Evolutionary conservation across 169 alveolate species (phyloP).

Genomic region (Cryptosporidium parvum): DNA sequence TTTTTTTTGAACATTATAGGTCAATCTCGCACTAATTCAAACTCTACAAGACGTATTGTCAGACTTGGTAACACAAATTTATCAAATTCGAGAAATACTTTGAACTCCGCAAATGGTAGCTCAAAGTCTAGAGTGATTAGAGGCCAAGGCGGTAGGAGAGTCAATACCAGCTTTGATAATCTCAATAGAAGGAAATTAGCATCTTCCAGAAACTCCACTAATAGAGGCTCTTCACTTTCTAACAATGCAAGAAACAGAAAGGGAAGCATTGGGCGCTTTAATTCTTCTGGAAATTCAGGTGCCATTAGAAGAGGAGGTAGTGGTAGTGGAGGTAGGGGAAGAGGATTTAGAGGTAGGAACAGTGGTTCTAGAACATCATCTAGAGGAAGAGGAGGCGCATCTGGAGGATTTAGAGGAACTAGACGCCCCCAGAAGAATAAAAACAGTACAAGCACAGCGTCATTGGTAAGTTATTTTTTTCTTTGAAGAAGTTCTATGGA

Average conservation of each 20-base stretch:
- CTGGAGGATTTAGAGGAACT: constrained; percentile 17
- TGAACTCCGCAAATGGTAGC: background rate
- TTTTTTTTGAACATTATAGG: constrained; percentile 30
- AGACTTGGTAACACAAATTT: constrained; percentile 3
- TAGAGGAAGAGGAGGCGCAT: constrained; percentile 36
- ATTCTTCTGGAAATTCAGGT: background rate
- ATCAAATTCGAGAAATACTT: constrained; percentile 5
- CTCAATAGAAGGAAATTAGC: constrained; percentile 4
- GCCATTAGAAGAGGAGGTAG: constrained; percentile 11
- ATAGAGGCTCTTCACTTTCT: background rate
- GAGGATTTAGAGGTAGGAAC: constrained; percentile 12
- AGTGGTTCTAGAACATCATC: background rate
- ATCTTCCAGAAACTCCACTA: constrained; percentile 5
- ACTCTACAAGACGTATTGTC: constrained; percentile 10
- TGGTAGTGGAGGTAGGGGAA: background rate
- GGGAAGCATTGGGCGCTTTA: background rate
- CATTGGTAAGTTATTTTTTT: constrained; percentile 52
- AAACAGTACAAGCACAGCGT: constrained; percentile 6
- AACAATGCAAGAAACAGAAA: background rate
- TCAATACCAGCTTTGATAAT: constrained; percentile 16
- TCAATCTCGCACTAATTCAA: constrained; percentile 14
- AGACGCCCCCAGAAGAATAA: constrained; percentile 44
- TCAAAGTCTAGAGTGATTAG: constrained; percentile 3
- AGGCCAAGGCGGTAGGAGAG: constrained; percentile 52
- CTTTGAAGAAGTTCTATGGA: background rate